Base-by-base conservation (phyloP, 306 rosid genomes). In the Chamaecrista fasciculata region DNA sequence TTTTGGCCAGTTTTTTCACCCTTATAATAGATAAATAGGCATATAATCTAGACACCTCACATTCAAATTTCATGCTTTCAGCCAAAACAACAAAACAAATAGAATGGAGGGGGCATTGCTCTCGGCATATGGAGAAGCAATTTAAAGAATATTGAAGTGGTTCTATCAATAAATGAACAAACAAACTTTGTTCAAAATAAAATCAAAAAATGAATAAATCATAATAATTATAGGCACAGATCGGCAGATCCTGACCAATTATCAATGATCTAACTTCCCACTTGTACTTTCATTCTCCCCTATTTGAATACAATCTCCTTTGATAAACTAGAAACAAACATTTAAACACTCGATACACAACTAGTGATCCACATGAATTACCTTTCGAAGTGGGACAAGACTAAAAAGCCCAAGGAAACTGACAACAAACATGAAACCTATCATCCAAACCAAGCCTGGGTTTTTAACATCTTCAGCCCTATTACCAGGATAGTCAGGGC, bases 311-410 rank as follows among this genome's bases (percentile, higher is more conserved):
- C 19, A 55, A 36, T 15, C 63, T 62, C 31, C 50, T 67, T 8
- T 18, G 14, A 61, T 53, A 21, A 66, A 7, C 3, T 10, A 56
- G 14, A 7, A 49, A 0, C 11, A 28, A 49, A 16, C 5, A 42
- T 56, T 21, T 9, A 47, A 20, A 68, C 44, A 51, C 26, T 36
- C 65, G 40, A 9, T 25, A 25, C 11, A 44, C 44, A 44, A 23
- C 53, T 28, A 61, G 34, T 21, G 23, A 70, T 76, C 65, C 33
- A 53, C 5, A 40, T 29, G 24, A 70, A 51, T 80, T 80, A 94
- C 99, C 97, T 91, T 94, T 8, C 96, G 95, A 73, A 94, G 90
- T 60, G 99, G 96, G 67, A 87, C 92, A 44, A 94, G 89, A 67
- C 97, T 86, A 67, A 94, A 94, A 21, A 94, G 87, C 39, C 99